Conservation (phyloP, 2,329 filamentous ascomycete genomes). For the Apiospora phragmitis region DNA sequence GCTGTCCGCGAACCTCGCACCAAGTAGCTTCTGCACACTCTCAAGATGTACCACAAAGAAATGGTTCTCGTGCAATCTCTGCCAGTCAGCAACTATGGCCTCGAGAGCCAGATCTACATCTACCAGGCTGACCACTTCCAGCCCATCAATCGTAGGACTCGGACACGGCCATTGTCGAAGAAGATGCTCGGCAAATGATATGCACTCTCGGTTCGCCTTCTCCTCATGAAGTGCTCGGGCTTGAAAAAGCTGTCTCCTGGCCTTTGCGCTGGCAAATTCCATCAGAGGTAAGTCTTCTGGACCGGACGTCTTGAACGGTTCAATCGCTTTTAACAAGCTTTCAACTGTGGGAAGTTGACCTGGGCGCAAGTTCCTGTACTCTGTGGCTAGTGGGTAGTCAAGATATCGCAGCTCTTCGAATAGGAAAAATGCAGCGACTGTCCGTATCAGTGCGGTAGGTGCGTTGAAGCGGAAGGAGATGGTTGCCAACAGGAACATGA, state of each 20-base stretch:
- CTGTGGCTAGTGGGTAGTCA: conserved; percentile 34
- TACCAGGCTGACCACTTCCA: conserved; percentile 34
- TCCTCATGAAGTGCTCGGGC: conserved; percentile 30
- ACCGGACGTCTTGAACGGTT: conserved; percentile 30
- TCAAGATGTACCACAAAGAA: conserved; percentile 45
- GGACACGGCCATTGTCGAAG: conserved; percentile 46
- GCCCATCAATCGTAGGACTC: conserved; percentile 30
- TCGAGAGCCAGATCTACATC: conserved; percentile 39
- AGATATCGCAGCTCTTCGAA: conserved; percentile 39
- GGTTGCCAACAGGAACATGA: conserved; percentile 27
- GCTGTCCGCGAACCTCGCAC: neutral
- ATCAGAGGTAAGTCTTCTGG: conserved; percentile 21
- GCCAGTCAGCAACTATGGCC: conserved; percentile 46
- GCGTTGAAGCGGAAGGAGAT: conserved; percentile 26
- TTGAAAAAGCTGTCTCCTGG: conserved; percentile 32
- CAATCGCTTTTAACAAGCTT: conserved; percentile 33
- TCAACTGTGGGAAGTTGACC: conserved; percentile 34
- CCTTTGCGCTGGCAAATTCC: conserved; percentile 29
- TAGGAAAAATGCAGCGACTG: conserved; percentile 45
- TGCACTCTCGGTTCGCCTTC: conserved; percentile 34
- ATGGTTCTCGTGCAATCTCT: conserved; percentile 46
- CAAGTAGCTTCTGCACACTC: conserved; percentile 39
- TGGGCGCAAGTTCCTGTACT: conserved; percentile 36
- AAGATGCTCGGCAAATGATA: conserved; percentile 40
- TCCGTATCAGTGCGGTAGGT: conserved; percentile 26